Base-by-base conservation (phyloP, 208 protist species). In the Crithidia fasciculata region DNA sequence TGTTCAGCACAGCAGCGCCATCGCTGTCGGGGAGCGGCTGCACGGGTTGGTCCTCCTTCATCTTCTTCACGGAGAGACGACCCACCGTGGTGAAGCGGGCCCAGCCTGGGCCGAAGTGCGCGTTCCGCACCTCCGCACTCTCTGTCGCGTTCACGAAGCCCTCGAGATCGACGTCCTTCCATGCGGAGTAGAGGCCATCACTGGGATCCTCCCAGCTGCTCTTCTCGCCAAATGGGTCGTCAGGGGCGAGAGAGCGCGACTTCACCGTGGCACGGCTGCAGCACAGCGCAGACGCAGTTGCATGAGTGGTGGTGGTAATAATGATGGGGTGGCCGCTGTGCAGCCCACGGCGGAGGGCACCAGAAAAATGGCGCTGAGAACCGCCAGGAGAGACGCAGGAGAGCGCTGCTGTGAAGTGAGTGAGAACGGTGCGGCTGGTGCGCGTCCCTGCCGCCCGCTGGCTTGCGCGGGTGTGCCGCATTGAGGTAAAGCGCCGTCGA, bases 51-150 rank as follows among this genome's bases (percentile, higher is more conserved):
- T 78, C 65, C 50, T 88, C 81, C 57, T 83, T 78, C 86, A 89
- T 89, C 61, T 86, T 89, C 63, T 86, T 79, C 0, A 91, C 74
- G 0, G 88, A 89, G 12, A 93, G 13, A 18, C 85, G 80, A 2
- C 87, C 91, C 4, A 95, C 81, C 6, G 88, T 92, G 36, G 83
- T 83, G 55, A 93, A 91, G 36, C 80, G 75, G 4, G 91, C 81
- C 91, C 91, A 95, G 66, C 90, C 83, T 2, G 91, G 91, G 8
- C 91, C 91, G 70, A 95, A 93, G 71, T 95, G 91, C 0, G 86
- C 81, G 67, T 85, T 70, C 4, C 81, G 82, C 57, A 95, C 83
- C 73, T 90, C 85, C 16, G 78, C 82, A 57, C 87, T 92, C 18
- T 86, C 67, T 9, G 85, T 83, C 0, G 88, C 91, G n/a, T 78